phyloP scores from a whole-genome alignment of 176 grass and related monocot genomes.

The Zea luxurians region DNA sequence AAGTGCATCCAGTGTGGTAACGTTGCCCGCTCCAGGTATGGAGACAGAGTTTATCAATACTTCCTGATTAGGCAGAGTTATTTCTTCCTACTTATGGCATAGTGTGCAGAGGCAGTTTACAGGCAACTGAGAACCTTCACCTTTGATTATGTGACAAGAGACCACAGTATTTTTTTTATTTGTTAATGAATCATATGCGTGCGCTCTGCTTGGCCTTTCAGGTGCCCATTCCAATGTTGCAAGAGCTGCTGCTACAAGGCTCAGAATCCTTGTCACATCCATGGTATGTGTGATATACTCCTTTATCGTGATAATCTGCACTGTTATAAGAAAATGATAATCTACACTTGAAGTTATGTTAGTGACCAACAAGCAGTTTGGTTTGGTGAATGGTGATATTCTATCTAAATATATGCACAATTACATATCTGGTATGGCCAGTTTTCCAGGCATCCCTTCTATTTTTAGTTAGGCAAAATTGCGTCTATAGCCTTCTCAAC shows the following conservation, averaged over 20 bases:
- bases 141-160: neutral
- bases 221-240: conserved; percentile 94
- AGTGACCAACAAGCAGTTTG: too few relatives aligned
- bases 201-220: conserved; percentile 37
- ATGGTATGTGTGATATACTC: conserved; percentile 54
- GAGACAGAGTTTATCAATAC: neutral
- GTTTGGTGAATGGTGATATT: neutral
- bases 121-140: conserved; percentile 2
- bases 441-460: neutral
- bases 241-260: conserved; percentile 98
- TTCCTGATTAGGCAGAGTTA: neutral
- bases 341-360: neutral
- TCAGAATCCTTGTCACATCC: conserved; percentile 97
- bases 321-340: too few relatives aligned
- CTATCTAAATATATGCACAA: neutral
- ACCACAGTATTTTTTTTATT: neutral
- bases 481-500: neutral
- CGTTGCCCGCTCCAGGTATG: conserved; percentile 92
- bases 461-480: neutral
- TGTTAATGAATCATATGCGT: neutral
- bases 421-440: neutral
- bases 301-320: neutral
- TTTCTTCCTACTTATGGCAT: neutral
- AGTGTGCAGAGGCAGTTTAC: neutral
- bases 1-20: conserved; percentile 97